phyloP scores from a whole-genome alignment of 176 grass and related monocot genomes.

The Oryza meridionalis region DNA sequence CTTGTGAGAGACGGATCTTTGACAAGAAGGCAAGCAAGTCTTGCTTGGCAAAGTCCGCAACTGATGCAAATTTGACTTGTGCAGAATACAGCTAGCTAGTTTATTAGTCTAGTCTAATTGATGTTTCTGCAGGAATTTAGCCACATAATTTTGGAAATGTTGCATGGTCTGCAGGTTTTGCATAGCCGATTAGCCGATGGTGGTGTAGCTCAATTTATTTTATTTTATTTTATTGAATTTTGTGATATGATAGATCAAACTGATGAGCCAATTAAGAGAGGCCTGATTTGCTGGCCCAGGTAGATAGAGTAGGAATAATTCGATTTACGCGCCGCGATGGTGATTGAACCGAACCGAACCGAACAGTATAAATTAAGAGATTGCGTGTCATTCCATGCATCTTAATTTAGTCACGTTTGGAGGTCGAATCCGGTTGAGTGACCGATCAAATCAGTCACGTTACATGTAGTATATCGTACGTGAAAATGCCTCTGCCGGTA shows the following conservation, averaged over 20 bases:
- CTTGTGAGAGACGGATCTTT: slow-evolving; percentile 31
- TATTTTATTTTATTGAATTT: not conserved
- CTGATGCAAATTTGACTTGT: slow-evolving; percentile 13
- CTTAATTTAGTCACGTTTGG: not conserved
- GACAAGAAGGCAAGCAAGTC: slow-evolving; percentile 2
- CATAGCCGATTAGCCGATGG: not conserved
- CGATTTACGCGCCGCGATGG: not conserved
- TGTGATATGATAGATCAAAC: not conserved
- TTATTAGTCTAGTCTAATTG: not conserved
- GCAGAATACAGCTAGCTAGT: not conserved
- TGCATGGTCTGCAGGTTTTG: not conserved
- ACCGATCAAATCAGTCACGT: too few species aligned
- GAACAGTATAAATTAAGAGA: not conserved
- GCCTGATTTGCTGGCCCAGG: not conserved
- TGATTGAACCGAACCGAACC: not conserved
- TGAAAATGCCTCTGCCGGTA: too few species aligned
- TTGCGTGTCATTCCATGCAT: not conserved
- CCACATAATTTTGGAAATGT: not conserved
- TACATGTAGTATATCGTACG: too few species aligned
- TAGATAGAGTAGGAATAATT: not conserved
- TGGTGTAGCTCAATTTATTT: not conserved
- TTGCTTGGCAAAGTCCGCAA: not conserved
- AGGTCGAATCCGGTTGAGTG: too few species aligned
- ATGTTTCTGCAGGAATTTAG: not conserved
- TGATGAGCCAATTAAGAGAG: too few species aligned